Conservation (phyloP, 345 rosid species). For the Diplotaxis tenuifolia region DNA sequence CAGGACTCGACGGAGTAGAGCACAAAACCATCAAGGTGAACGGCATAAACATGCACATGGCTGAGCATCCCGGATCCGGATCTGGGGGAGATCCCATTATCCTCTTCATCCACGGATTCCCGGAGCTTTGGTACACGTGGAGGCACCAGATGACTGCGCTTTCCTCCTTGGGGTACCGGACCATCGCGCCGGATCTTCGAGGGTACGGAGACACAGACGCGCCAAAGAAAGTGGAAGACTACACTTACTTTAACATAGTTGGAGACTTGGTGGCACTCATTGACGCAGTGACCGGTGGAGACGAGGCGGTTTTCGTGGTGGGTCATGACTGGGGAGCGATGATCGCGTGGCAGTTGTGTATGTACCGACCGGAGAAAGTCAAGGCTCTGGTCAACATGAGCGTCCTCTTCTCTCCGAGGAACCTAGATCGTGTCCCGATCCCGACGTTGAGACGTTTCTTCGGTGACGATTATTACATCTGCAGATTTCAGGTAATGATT, state of each 20-base stretch:
- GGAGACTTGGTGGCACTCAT: constrained; percentile 56
- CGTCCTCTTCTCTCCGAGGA: constrained; percentile 50
- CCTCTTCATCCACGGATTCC: constrained; percentile 80
- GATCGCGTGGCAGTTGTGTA: constrained; percentile 58
- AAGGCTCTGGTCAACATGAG: constrained; percentile 62
- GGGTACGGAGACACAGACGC: constrained; percentile 80
- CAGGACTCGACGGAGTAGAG: constrained; percentile 45
- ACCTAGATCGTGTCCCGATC: constrained; percentile 52
- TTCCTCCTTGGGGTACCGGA: constrained; percentile 65
- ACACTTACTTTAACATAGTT: constrained; percentile 51
- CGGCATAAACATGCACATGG: constrained; percentile 73
- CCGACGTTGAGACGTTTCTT: constrained; percentile 40
- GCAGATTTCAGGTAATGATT: constrained; percentile 68
- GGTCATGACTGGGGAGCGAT: constrained; percentile 81
- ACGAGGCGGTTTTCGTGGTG: constrained; percentile 54
- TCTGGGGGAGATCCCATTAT: constrained; percentile 41
- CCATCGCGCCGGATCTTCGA: constrained; percentile 82
- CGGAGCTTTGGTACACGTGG: constrained; percentile 86
- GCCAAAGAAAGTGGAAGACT: constrained; percentile 44
- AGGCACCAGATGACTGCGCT: constrained; percentile 71
- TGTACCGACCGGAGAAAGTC: constrained; percentile 60
- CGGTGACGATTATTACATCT: constrained; percentile 75
- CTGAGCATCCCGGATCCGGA: constrained; percentile 52
- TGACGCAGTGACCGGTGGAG: constrained; percentile 42
- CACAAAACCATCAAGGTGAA: constrained; percentile 57